phyloP scores from a whole-genome alignment of 2,329 filamentous ascomycete species.

The Colletotrichum spaethianum region DNA sequence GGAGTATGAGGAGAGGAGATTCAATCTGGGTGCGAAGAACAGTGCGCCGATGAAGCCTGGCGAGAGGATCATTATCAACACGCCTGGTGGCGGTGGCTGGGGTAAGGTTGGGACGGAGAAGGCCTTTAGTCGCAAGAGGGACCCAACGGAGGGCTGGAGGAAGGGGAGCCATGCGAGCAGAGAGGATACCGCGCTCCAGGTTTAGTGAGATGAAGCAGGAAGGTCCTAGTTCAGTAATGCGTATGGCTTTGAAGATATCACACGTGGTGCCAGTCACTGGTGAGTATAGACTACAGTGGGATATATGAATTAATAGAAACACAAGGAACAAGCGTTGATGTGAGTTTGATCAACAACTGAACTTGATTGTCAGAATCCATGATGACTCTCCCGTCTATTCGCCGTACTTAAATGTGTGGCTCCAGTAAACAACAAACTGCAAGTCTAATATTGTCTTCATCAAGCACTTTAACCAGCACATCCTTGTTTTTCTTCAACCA shows the following conservation, averaged over 20 bases:
- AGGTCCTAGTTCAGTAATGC: background rate
- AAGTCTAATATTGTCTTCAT: background rate
- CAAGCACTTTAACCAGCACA: slow-evolving; percentile 39
- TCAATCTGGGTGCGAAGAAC: slow-evolving; percentile 86
- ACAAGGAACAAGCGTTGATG: background rate
- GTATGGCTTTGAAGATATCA: background rate
- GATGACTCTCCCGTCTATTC: background rate
- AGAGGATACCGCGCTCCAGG: slow-evolving; percentile 73
- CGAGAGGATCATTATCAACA: slow-evolving; percentile 83
- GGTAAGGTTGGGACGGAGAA: slow-evolving; percentile 72
- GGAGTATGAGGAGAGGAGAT: slow-evolving; percentile 71
- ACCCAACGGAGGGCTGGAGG: slow-evolving; percentile 69
- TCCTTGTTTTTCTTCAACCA: background rate
- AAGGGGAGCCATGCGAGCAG: slow-evolving; percentile 70
- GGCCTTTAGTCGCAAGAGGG: slow-evolving; percentile 62
- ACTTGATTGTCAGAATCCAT: too few relatives aligned
- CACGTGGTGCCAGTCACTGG: background rate
- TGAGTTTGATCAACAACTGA: background rate
- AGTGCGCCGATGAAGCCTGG: slow-evolving; percentile 82
- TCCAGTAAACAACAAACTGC: background rate
- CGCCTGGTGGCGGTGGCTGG: slow-evolving; percentile 86
- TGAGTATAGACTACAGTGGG: background rate
- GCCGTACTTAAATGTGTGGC: background rate
- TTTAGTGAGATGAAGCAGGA: slow-evolving; percentile 47
- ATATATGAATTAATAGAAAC: background rate